Base-by-base conservation (phyloP, 2,329 filamentous ascomycete species). In the Dactylellina cionopaga region DNA sequence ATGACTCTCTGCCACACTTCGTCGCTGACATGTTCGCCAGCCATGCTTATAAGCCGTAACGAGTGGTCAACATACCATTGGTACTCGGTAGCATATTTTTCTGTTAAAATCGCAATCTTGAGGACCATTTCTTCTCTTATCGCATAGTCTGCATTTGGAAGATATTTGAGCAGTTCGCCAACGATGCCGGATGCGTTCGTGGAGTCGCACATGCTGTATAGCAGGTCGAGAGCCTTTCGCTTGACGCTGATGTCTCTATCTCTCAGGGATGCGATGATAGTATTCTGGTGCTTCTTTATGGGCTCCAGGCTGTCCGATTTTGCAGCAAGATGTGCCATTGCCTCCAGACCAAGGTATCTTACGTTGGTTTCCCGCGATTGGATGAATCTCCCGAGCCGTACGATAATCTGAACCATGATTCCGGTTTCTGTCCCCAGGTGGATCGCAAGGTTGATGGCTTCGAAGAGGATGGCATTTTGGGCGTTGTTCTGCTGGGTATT, bases 1-100 rank as follows among this genome's bases (percentile, higher is more conserved):
- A 96, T 97, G 63, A 99, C 94, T 77, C 95, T 89, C 80, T 99
- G 95, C 95, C 95, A 99, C 15, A 99, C 95, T 81, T 99, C 95
- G 75, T 99, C 96, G 80, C 94, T 98, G 76, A 99, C 94, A 80
- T 99, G 95, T 78, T 99, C 95, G 76, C 95, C 95, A 2, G 96
- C 95, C 88, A 98, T 93, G 68, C 94, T 92, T 69, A 99, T 93
- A 56, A 99, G 86, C 63, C 94, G 89, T 76, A 99, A 84, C 9
- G 95, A 96, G 76, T 98, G 97, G 79, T 99, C 94, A 74, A 99
- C 96, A 80, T 99, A 99, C 95, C 95, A 99, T 82, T 98, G 94
- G 17, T 96, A 92, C 78, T 99, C 95, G 0, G 93, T 97, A 22
- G 95, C 95, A 80, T 99, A 99, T 80, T 98, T 98, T 80, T 99